Base-by-base conservation (phyloP, 495 filamentous ascomycete species). In the Penicillium paradoxum region DNA sequence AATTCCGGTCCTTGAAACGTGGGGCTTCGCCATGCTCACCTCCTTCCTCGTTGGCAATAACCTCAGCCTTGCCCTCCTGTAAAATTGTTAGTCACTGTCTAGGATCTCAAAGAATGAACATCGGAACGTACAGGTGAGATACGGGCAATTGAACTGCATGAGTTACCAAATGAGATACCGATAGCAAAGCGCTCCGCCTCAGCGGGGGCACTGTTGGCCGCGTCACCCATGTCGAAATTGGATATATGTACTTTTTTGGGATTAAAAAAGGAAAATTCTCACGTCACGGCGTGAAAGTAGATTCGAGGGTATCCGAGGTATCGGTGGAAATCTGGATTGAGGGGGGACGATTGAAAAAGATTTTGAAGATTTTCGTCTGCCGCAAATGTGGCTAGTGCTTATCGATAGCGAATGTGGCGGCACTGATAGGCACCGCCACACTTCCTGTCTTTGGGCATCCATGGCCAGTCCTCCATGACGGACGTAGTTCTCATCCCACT, bases 41-140 rank as follows among this genome's bases (percentile, higher is more conserved):
- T 81, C 93, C 93, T 72, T 97, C 93, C 73, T 98, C 95, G 73
- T 98, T 97, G 53, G 95, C 93, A 71, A 98, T 97, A 62, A 98
- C 92, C 68, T 96, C 90, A 55, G 90, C 86, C 74, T 92, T 95
- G 70, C 91, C 92, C 60, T 97, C 93, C 78, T 86, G 60, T 56
- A 63, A 15, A 34, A 21, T 21, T 41, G 18, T 53, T 39, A 58
- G 59, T 65, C 17, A 56, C 50, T 37, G 46, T 29, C n/a, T 1
- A 10, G 15, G 14, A 30, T 33, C 13, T 18, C 18, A 51, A 14
- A 11, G 11, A 32, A 37, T 18, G 27, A 25, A 42, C 15, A 42
- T 34, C 19, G 14, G 37, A n/a, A 70, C 83, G 51, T 77, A 85
- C 82, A 55, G 69, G 69, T 39, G 85, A 81, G 29, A 91, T 90